phyloP scores from a whole-genome alignment of 257 asterid genomes.

The Striga asiatica region DNA sequence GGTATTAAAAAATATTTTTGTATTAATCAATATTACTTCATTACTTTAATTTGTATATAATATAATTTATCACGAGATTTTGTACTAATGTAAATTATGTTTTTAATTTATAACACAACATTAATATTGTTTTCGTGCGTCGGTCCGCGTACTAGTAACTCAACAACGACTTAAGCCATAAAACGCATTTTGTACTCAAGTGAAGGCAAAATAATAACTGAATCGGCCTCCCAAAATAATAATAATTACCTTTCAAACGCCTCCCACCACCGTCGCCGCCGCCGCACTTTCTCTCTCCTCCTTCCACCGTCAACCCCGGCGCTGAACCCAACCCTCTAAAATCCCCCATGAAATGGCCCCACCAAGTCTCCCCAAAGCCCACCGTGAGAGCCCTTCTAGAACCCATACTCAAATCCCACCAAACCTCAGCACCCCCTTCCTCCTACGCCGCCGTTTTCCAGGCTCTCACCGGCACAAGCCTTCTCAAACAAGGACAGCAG shows the following conservation, averaged over 20 bases:
- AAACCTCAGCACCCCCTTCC: conserved; percentile 23
- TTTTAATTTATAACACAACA: no score
- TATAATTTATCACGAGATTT: no score
- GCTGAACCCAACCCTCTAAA: background rate
- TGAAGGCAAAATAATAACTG: no score
- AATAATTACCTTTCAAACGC: background rate
- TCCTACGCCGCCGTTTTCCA: conserved; percentile 51
- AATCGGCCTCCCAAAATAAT: no score
- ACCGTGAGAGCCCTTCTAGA: conserved; percentile 30
- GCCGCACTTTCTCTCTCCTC: background rate
- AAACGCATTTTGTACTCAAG: no score
- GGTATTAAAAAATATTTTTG: no score
- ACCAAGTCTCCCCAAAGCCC: conserved; percentile 18
- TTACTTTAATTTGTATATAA: no score
- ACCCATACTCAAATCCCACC: conserved; percentile 25
- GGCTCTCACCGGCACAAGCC: conserved; percentile 45
- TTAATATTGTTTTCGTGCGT: no score
- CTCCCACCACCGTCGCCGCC: background rate
- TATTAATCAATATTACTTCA: no score
- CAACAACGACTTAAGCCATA: no score
- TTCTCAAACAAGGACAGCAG: conserved; percentile 59
- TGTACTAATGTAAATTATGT: no score
- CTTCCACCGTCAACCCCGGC: background rate
- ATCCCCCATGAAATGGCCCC: conserved; percentile 21
- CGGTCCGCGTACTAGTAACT: no score